Evolutionary conservation across 73 alveolate species (phyloP), one percentile per base, ranked within the genome.

Genomic region (Paramecium primaurelia): DNA sequence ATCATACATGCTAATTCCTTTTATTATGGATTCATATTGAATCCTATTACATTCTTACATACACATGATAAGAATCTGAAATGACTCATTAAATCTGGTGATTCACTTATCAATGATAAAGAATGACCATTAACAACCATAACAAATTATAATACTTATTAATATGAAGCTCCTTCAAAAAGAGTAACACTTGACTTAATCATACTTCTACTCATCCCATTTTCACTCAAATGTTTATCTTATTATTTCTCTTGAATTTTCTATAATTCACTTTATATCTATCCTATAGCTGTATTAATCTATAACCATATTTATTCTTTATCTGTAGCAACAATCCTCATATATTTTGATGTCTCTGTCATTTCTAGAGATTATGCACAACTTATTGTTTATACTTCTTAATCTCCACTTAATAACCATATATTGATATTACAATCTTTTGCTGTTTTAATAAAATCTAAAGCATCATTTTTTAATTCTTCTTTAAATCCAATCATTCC

Each of bases 401-500:
- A 47, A 47, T 89, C 94, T 10, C 88, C 59, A 42, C 89, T 59
- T 34, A 89, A 83, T 26, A 89, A 45, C 84, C 88, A 89, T 45
- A 85, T 71, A 51, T 89, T 71, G 10, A 89, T 89, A 51, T 89
- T 89, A 10, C 92, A 58, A 40, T 44, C 42, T 22, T 89, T 32
- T 2, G 37, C 84, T 22, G 88, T 71, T 45, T 89, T 20, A 11
- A 89, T 47, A 8, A 89, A 71, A 18, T 89, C 73, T 22, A 40
- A 25, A 0, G 94, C 86, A 71, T 89, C 88, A 47, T 42, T 44
- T 77, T 89, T 73, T 7, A 89, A 51, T 73, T 89, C 80, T 45
- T 89, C 94, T 71, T 71, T 89, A 20, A 89, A 89, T 47, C 94
- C 94, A 8, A 89, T 40, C 59, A 83, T 89, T 9, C 94, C 94